Evolutionary conservation across 73 alveolate genomes (phyloP), one percentile per base, ranked within the genome.

Genomic region (Paramecium biaurelia): DNA sequence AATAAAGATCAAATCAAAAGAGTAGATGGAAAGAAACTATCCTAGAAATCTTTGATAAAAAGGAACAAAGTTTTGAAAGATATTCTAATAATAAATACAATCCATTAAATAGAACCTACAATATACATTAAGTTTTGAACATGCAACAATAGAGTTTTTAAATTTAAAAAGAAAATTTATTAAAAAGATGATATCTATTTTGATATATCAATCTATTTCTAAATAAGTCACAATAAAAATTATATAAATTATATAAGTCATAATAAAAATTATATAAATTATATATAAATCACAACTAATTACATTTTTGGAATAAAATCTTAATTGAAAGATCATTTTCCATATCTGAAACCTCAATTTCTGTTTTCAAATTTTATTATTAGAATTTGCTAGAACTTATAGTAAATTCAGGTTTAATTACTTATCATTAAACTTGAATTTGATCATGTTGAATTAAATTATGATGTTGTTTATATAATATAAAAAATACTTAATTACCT

Each of bases 11-110:
- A 63, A 63, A 63, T 63, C 11, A 63, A 26, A 63, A 63, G 47
- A 63, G 84, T 30, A 63, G 84, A 63, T 63, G 84, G 84, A 63
- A 63, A 32, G 84, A 63, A 63, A 63, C 84, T 5, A 63, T 63
- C 9, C 24, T 63, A 30, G 84, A 63, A 63, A 63, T 63, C 21
- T 63, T 63, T 63, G 84, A 63, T 63, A 63, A 63, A 30, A 63
- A 63, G 15, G 84, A 63, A 11, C 24, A 63, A 24, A 63, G 84
- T 18, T 63, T 63, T 63, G 84, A 63, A 63, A 63, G 84, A 63
- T 63, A 63, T 63, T 63, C 84, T 26, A 63, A 26, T 63, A 63
- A 63, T 32, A 63, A 63, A 63, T 30, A 63, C 26, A 30, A 30
- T 5, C 24, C 24, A 63, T 30, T 63, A 26, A 63, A 63, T 63